These are phyloP conservation scores for Hypericum androsaemum DNA, from an alignment of 345 rosid genomes.

Conservation along the genomic window DNA sequence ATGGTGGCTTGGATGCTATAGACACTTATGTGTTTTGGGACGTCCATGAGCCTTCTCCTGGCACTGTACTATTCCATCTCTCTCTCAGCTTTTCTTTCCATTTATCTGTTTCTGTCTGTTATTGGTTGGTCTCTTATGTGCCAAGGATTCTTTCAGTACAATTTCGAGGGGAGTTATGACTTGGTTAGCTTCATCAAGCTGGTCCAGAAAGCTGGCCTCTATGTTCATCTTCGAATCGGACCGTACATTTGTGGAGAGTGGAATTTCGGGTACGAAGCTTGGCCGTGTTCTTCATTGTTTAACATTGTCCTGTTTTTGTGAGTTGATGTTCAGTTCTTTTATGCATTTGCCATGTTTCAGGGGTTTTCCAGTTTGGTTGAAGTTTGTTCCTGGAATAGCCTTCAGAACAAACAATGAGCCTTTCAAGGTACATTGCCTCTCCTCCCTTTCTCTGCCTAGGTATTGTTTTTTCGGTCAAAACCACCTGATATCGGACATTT, in stretches of 20 bases:
- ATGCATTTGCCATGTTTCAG: neutral
- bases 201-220: no score
- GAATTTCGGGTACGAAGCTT: no score
- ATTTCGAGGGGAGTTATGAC: slow-evolving; percentile 19
- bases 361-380: slow-evolving; percentile 29
- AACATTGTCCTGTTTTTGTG: neutral
- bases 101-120: slow-evolving; percentile 1
- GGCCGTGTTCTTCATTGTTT: neutral
- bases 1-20: slow-evolving; percentile 20
- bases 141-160: slow-evolving; percentile 7
- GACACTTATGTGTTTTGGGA: slow-evolving; percentile 27
- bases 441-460: neutral
- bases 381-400: slow-evolving; percentile 20
- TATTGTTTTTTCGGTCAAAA: neutral
- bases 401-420: slow-evolving; percentile 22
- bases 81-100: neutral
- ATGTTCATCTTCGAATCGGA: no score
- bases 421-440: slow-evolving; percentile 14
- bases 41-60: slow-evolving; percentile 25
- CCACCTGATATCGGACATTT: no score
- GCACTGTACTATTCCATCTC: slow-evolving; percentile 8
- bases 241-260: no score
- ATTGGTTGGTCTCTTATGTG: neutral
- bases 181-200: no score
- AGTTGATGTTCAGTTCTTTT: neutral